Base-by-base conservation (phyloP, 352 stramenopile species). In the Saprolegnia parasitica region DNA sequence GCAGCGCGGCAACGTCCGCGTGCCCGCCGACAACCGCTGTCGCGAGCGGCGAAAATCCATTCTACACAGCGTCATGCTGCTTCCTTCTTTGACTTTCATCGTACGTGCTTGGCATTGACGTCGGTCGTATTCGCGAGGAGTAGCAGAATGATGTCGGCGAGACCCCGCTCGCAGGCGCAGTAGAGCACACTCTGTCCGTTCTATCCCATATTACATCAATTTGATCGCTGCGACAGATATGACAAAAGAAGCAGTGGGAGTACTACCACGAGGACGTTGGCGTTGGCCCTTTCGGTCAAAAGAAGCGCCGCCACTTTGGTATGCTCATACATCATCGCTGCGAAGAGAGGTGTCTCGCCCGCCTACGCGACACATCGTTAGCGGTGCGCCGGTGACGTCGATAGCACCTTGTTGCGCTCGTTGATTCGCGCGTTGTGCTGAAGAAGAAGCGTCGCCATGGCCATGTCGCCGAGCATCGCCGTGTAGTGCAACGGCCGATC, bases 361-460 rank as follows among this genome's bases (percentile, higher is more conserved):
- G 2, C 47, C 47, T 55, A 55, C 2, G 5, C 2, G 24, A 29
- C 29, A 35, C 5, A 35, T 35, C 29, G 2, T 35, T 55, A 55
- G 2, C 24, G 24, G 24, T 5, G 47, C 47, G 5, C n/a, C 2
- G 24, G 46, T 52, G 24, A 29, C 47, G 21, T 29, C 47, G 24
- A 2, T 5, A 6, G 24, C 24, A 55, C 47, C 47, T 55, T 55
- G 47, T 55, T 29, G n/a, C 47, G n/a, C n/a, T 29, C 24, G n/a
- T 55, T 29, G 24, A 29, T 29, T 29, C 47, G n/a, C n/a, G 47
- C 47, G 47, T 55, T 55, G 47, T 55, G 24, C 47, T 55, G 47
- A 55, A 55, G 47, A 29, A 55, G 47, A 5, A 55, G 24, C 24
- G n/a, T 55, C 2, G n/a, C 5, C 47, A 55, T 55, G n/a, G 47